Evolutionary conservation across 2,329 filamentous ascomycete genomes (phyloP).

Genomic region (Chaetomiaceae sp.): DNA sequence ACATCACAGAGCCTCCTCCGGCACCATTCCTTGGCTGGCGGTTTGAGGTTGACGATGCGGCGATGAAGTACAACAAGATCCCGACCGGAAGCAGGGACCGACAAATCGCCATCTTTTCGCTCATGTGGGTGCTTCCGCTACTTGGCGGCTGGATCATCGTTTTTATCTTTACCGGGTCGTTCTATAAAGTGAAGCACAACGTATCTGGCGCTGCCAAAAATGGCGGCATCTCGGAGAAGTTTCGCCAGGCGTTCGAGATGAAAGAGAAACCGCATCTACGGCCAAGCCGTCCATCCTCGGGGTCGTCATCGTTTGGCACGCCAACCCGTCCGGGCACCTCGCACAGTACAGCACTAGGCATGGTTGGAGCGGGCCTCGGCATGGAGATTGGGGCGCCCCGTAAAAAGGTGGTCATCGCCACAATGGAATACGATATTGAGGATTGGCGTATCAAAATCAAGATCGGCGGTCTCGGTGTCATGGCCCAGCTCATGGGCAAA

Average conservation of each 20-base stretch:
- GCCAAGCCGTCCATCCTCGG: constrained; percentile 27
- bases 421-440: constrained; percentile 67
- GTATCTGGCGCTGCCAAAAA: constrained; percentile 25
- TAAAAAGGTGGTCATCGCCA: constrained; percentile 60
- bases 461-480: constrained; percentile 64
- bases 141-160: constrained; percentile 46
- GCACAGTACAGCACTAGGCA: constrained; percentile 28
- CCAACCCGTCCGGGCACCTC: constrained; percentile 23
- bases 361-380: constrained; percentile 7
- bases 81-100: constrained; percentile 49
- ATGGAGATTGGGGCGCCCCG: constrained; percentile 18
- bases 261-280: constrained; percentile 8
- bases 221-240: constrained; percentile 21
- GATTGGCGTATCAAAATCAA: constrained; percentile 68
- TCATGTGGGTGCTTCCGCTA: constrained; percentile 51
- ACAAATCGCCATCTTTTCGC: constrained; percentile 50
- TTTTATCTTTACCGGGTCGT: constrained; percentile 54
- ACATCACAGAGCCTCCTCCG: constrained; percentile 52
- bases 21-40: constrained; percentile 51
- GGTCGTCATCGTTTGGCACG: constrained; percentile 13
- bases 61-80: constrained; percentile 45
- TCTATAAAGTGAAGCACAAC: constrained; percentile 49
- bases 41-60: constrained; percentile 52
- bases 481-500: constrained; percentile 65
- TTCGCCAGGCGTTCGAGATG: constrained; percentile 17